These are phyloP conservation scores for Viridothelium virens DNA, from an alignment of 495 filamentous ascomycete species.

Conservation along the genomic window DNA sequence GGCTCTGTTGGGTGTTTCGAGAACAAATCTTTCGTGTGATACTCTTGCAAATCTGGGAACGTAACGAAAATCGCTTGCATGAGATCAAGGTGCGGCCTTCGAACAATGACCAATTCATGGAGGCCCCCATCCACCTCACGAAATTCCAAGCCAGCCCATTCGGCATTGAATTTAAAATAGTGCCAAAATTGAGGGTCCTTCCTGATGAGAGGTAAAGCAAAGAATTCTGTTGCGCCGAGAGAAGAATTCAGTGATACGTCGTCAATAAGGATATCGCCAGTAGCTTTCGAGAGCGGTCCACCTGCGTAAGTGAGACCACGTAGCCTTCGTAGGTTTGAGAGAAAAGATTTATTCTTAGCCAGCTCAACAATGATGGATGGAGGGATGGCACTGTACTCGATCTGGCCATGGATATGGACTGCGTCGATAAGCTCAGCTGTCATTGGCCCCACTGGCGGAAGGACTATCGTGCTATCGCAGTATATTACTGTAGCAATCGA, in stretches of 20 bases:
- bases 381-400: background rate
- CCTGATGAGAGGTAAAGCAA: background rate
- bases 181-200: background rate
- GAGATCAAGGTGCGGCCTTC: background rate
- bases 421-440: background rate
- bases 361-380: background rate
- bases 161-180: background rate
- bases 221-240: background rate
- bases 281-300: background rate
- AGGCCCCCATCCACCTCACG: background rate
- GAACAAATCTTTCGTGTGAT: constrained; percentile 16
- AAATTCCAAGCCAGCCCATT: background rate
- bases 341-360: background rate
- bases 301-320: background rate
- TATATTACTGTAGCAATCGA: background rate
- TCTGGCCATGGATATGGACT: background rate
- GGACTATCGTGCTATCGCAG: background rate
- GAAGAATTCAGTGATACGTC: too few species aligned
- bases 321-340: background rate
- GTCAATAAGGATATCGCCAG: background rate
- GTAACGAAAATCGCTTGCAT: constrained; percentile 10
- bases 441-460: background rate
- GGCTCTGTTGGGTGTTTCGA: constrained; percentile 16
- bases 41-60: constrained; percentile 15
- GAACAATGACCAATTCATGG: background rate